Conservation (phyloP, 495 filamentous ascomycete genomes). For the Hypoxylon fragiforme region DNA sequence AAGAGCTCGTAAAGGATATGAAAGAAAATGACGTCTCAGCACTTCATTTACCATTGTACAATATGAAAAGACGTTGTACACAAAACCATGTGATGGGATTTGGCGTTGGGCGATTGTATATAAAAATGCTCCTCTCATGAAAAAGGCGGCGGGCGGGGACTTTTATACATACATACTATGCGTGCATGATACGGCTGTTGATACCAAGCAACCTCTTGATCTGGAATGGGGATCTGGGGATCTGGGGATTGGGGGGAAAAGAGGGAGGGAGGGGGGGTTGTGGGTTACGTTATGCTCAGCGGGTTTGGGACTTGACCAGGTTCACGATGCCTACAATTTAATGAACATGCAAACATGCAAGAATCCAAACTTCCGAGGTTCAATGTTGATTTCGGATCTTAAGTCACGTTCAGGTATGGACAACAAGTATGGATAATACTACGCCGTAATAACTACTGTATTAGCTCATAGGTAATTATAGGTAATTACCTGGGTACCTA, state of each 20-base stretch:
- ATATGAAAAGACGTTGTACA: constrained; percentile 8
- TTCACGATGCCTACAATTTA: constrained; percentile 9
- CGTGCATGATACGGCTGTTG: constrained; percentile 19
- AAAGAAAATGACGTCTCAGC: constrained; percentile 8
- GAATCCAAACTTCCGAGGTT: no score
- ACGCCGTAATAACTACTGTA: no score
- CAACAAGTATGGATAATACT: no score
- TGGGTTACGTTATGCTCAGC: constrained; percentile 10
- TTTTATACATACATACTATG: constrained; percentile 25
- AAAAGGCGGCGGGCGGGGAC: constrained; percentile 32
- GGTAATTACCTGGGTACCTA: no score
- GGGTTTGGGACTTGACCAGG: constrained; percentile 8
- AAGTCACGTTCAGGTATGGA: no score
- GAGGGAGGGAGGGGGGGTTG: no score
- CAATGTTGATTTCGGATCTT: no score
- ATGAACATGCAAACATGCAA: constrained; percentile 28
- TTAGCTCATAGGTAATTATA: no score
- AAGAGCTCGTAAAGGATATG: constrained; percentile 51
- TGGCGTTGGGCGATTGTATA: constrained; percentile 45
- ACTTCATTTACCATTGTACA: constrained; percentile 26
- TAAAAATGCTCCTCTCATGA: constrained; percentile 57
- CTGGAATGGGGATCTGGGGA: constrained; percentile 17
- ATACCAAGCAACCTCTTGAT: constrained; percentile 23
- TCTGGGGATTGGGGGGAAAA: not conserved
- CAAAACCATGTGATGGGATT: constrained; percentile 33